Evolutionary conservation across 352 stramenopile species (phyloP).

Genomic region (Phytophthora palmivora): DNA sequence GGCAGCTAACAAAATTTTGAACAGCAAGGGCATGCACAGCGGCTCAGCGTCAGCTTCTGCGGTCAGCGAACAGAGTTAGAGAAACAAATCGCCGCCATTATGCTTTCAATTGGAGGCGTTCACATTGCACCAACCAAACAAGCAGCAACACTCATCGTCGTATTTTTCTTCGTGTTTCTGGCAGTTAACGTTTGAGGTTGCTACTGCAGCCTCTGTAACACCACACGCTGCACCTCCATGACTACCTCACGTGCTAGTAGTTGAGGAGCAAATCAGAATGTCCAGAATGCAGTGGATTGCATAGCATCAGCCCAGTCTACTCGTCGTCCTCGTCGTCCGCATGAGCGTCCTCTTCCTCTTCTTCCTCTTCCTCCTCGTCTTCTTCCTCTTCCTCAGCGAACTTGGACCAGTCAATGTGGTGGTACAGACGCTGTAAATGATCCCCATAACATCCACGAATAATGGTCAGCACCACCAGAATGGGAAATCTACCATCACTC

Average conservation of each 20-base stretch:
- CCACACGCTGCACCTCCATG: neutral
- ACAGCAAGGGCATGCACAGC: conserved; percentile 44
- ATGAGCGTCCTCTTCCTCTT: conserved; percentile 39
- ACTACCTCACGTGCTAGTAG: conserved; percentile 18
- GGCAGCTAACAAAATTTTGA: conserved; percentile 76
- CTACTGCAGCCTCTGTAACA: conserved; percentile 1
- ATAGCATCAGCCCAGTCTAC: conserved; percentile 22
- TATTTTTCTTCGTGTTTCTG: conserved; percentile 47
- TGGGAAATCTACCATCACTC: conserved; percentile 4
- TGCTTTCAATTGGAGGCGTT: neutral
- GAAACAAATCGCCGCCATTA: neutral
- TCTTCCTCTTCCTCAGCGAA: conserved; percentile 89
- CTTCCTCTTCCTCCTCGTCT: conserved; percentile 67
- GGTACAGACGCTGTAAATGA: conserved; percentile 72
- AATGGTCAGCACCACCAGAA: conserved; percentile 49
- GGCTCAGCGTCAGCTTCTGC: conserved; percentile 20
- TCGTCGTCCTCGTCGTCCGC: conserved; percentile 45
- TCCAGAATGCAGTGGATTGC: conserved; percentile 19
- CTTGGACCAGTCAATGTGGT: conserved; percentile 90
- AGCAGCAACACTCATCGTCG: conserved; percentile 11
- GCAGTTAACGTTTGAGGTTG: conserved; percentile 28
- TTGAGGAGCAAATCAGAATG: conserved; percentile 2
- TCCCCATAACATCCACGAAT: neutral
- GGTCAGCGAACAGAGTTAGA: conserved; percentile 28
- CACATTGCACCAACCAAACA: conserved; percentile 5